Evolutionary conservation across 2,329 filamentous ascomycete genomes (phyloP), one percentile per base, ranked within the genome.

Genomic region (Fusarium aywerte): DNA sequence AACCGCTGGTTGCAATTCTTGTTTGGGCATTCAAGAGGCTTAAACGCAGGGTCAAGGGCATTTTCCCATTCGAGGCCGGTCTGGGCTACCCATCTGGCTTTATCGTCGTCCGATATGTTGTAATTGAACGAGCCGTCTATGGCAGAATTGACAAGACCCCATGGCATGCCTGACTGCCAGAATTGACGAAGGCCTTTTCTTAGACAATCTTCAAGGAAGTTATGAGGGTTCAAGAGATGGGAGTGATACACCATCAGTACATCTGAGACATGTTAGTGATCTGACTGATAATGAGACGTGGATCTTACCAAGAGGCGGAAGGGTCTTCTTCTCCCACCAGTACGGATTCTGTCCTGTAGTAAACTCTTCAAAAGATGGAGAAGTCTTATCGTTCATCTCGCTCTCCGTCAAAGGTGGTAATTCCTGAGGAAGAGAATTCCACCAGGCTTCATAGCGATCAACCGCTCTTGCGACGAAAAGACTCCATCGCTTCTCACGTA

Each of bases 191-290:
- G 42, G 0, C 71, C 71, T 42, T 45, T 58, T 4, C 60, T 52
- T 2, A 74, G 15, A 18, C 69, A 74, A 21, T 74, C 72, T 48
- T 73, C 71, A 4, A 71, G 32, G 5, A 11, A 84, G 74, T 70
- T 86, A 80, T 87, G 80, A 0, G 90, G 90, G 61, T 92, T 92
- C 3, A 92, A 82, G 82, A 90, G 87, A 66, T 90, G 89, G 0
- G 89, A 79, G 75, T 92, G 90, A 87, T 89, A 92, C 0, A 92
- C 88, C 87, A 92, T 88, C 13, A 92, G 75, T 0, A 92, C 84
- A 75, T 92, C 90, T 82, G 5, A 1, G 2, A 4, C 6, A 3
- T 7, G 29, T 68, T 21, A 68, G 68, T 7, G 4, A 11, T 5
- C 3, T 42, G 2, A 13, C 25, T 12, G 3, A 7, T 8, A 11